These are phyloP conservation scores for Chlamydomonas sp. DNA, from an alignment of 139 green algal genomes.

Conservation along the genomic window DNA sequence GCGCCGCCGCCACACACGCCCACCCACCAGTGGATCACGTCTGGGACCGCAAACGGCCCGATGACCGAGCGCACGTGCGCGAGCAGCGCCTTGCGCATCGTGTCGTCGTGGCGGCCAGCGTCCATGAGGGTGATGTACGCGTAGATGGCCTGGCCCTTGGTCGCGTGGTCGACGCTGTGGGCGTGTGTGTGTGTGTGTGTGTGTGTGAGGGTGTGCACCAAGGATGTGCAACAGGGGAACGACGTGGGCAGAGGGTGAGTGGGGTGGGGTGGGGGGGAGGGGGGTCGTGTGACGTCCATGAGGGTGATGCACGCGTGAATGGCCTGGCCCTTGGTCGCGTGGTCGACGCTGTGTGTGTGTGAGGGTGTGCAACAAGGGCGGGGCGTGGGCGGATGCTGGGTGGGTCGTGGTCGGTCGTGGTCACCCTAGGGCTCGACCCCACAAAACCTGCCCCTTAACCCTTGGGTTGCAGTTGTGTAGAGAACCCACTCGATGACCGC, in stretches of 20 bases:
- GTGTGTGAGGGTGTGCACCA: not conserved
- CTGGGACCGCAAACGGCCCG: slow-evolving; percentile 85
- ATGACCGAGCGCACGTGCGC: slow-evolving; percentile 37
- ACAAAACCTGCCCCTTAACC: too few relatives aligned
- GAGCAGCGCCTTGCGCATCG: slow-evolving; percentile 63
- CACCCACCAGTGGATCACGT: slow-evolving; percentile 82
- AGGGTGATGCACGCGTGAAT: slow-evolving; percentile 97
- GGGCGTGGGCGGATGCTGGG: too few relatives aligned
- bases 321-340: slow-evolving; percentile 52
- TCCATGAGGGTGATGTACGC: slow-evolving; percentile 86
- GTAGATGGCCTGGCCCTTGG: slow-evolving; percentile 83
- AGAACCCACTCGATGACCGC: slow-evolving; percentile 18
- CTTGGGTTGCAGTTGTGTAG: too few relatives aligned
- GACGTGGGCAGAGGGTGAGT: not conserved
- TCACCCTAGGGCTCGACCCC: too few relatives aligned
- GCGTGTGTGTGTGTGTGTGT: not conserved
- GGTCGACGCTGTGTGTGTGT: not conserved
- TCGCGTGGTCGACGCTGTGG: slow-evolving; percentile 12
- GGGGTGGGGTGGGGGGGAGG: not conserved
- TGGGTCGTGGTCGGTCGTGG: not conserved
- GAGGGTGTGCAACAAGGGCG: not conserved
- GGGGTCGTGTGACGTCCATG: slow-evolving; percentile 34
- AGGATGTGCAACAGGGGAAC: too few relatives aligned
- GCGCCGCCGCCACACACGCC: not conserved
- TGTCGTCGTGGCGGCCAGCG: slow-evolving; percentile 35